Evolutionary conservation across 371 early-diverging fungal species (phyloP), one percentile per base, ranked within the genome.

Genomic region (Syncephalastrum contaminatum): DNA sequence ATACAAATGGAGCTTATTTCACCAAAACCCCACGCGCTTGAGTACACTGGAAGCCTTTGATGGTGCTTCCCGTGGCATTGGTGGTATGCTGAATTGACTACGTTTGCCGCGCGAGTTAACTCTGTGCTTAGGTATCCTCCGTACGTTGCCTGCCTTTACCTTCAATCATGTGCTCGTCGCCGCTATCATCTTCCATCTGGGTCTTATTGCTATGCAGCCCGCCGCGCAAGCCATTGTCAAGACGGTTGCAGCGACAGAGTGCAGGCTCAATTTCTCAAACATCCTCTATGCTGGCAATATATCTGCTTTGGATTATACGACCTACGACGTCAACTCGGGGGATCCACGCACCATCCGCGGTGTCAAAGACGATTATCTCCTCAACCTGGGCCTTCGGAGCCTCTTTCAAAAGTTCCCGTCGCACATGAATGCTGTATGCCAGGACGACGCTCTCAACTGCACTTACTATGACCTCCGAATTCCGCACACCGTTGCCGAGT

Each of bases 31-130:
- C 19, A 48, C 55, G 13, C 24, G 50, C 43, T 21, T 67, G 24
- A 50, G 67, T 15, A 10, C 59, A 20, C 36, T 64, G 19, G 68
- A 72, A 24, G 27, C 65, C 0, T 72, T 68, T 40, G 72, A 72
- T 57, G 58, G 53, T 12, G 67, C 69, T 25, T 56, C 66, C 7
- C 54, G 72, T 13, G 69, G 72, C n/a, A 43, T 72, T 3, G 52
- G 58, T 42, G 66, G 70, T 66, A 60, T 18, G 58, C 41, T 8
- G 40, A 4, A 21, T 2, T 15, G 8, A 3, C 8, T 30, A 10
- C n/a, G n/a, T n/a, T 10, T 7, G 12, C 2, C 2, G 36, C 36
- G 10, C 36, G 24, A 27, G 14, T 15, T 51, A 18, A 10, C 16
- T 10, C 16, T 8, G 2, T 4, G 0, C 25, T 5, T 22, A 57